phyloP scores from a whole-genome alignment of 176 grass and related monocot species.

The Puya raimondii region DNA sequence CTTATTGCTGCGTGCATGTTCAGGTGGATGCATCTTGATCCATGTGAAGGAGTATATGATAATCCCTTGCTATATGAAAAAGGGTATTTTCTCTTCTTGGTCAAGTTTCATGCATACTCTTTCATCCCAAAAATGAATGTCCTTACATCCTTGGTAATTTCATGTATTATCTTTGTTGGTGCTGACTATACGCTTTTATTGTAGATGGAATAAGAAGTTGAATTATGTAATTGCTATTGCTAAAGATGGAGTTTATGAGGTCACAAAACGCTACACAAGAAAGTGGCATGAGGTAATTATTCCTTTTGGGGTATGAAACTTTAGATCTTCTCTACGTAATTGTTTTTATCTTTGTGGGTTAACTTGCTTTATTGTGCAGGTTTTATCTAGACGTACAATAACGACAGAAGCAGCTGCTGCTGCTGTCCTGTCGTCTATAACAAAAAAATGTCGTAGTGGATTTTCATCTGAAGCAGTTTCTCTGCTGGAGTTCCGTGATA shows the following conservation, averaged over 20 bases:
- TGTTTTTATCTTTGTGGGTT: constrained; percentile 2
- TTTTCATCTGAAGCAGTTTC: constrained; percentile 43
- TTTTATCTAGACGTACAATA: constrained; percentile 69
- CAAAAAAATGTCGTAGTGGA: constrained; percentile 44
- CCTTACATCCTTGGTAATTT: background rate
- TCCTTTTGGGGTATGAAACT: background rate
- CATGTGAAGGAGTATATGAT: constrained; percentile 88
- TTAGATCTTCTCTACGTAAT: background rate
- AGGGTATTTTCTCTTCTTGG: constrained; percentile 31
- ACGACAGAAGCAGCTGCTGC: constrained; percentile 51
- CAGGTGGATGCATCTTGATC: constrained; percentile 99
- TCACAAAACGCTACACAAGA: constrained; percentile 90
- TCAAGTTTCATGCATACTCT: background rate
- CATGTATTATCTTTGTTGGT: background rate
- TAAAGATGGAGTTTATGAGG: constrained; percentile 70
- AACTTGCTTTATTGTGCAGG: constrained; percentile 27
- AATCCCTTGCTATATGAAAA: constrained; percentile 93
- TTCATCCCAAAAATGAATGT: background rate
- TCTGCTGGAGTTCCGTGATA: constrained; percentile 42
- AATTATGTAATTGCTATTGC: constrained; percentile 81
- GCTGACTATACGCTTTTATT: constrained; percentile 20
- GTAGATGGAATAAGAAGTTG: constrained; percentile 92
- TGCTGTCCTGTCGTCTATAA: constrained; percentile 59
- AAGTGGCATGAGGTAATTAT: constrained; percentile 81
- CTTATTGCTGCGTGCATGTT: constrained; percentile 30